Percentiles rank a stretch among this genome's conserved stretches.
These are phyloP conservation scores for Crucibulum laeve DNA, from an alignment of 768 basidiomycete genomes.

Conservation along the genomic window DNA sequence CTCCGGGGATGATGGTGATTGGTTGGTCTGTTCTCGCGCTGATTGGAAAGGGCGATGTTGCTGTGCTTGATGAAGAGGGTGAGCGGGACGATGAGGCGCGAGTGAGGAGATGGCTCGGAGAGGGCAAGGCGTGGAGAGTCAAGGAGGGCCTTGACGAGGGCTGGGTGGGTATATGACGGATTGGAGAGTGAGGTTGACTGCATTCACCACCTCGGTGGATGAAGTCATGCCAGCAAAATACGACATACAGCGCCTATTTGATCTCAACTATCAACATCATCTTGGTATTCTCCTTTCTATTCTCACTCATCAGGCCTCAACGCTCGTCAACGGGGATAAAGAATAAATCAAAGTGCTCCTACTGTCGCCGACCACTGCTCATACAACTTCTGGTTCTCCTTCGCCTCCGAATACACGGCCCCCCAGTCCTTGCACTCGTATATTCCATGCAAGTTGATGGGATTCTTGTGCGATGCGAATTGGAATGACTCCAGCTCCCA, in stretches of 20 bases:
- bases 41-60: constrained; percentile 66
- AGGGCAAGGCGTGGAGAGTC: constrained; percentile 52
- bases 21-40: constrained; percentile 88
- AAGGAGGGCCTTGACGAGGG: constrained; percentile 55
- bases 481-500: constrained; percentile 25
- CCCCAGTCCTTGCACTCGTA: constrained; percentile 31
- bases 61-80: constrained; percentile 59
- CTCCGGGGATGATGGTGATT: constrained; percentile 94
- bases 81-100: constrained; percentile 38
- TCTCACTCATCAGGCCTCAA: too few relatives aligned
- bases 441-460: constrained; percentile 21
- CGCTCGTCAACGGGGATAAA: too few relatives aligned
- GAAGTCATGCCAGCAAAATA: too few relatives aligned
- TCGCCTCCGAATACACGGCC: constrained; percentile 22
- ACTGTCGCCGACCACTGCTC: constrained; percentile 12
- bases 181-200: too few relatives aligned
- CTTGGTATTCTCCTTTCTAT: too few relatives aligned
- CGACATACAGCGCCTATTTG: too few relatives aligned
- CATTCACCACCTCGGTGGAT: too few relatives aligned
- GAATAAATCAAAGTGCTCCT: too few relatives aligned
- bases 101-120: constrained; percentile 59
- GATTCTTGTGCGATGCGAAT: constrained; percentile 25
- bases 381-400: constrained; percentile 20
- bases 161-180: constrained; percentile 27
- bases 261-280: too few relatives aligned